phyloP scores from a whole-genome alignment of 768 basidiomycete genomes.

The Lyophyllum shimeji region DNA sequence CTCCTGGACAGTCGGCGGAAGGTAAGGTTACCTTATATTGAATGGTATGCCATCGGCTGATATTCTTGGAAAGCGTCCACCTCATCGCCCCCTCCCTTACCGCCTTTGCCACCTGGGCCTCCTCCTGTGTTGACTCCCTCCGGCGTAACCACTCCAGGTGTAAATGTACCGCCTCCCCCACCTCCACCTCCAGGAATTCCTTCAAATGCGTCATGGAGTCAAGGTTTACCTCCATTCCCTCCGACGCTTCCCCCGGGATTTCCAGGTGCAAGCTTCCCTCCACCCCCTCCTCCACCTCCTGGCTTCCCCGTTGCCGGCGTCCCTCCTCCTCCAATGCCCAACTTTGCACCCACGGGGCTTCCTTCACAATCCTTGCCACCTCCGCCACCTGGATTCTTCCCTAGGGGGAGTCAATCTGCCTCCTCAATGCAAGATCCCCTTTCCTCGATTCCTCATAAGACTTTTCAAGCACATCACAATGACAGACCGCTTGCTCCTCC shows the following conservation, averaged over 20 bases:
- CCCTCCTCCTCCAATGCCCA: constrained; percentile 21
- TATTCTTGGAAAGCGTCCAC: constrained; percentile 4
- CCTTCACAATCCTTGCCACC: constrained; percentile 31
- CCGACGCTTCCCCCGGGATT: constrained; percentile 28
- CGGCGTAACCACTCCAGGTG: background rate
- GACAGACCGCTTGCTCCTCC: constrained; percentile 32
- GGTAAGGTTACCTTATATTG: constrained; percentile 12
- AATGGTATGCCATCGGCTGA: background rate
- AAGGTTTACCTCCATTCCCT: constrained; percentile 16
- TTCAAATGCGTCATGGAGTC: constrained; percentile 9
- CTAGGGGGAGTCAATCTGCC: constrained; percentile 48
- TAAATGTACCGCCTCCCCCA: constrained; percentile 20
- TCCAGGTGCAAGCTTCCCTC: constrained; percentile 24
- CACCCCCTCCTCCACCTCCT: constrained; percentile 13
- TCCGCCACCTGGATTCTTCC: constrained; percentile 69
- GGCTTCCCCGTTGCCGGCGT: constrained; percentile 19
- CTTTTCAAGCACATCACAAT: constrained; percentile 72
- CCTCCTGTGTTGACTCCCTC: constrained; percentile 22
- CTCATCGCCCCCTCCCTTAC: constrained; percentile 10
- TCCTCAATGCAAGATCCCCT: constrained; percentile 74
- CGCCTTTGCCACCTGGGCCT: constrained; percentile 17
- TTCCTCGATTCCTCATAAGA: constrained; percentile 72
- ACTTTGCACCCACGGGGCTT: constrained; percentile 27
- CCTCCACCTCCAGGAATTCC: constrained; percentile 23
- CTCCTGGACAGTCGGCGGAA: constrained; percentile 37